Percentiles rank a stretch among this genome's conserved stretches.
phyloP scores from a whole-genome alignment of 1,139 yeast species.

The Suhomyces taliae region DNA sequence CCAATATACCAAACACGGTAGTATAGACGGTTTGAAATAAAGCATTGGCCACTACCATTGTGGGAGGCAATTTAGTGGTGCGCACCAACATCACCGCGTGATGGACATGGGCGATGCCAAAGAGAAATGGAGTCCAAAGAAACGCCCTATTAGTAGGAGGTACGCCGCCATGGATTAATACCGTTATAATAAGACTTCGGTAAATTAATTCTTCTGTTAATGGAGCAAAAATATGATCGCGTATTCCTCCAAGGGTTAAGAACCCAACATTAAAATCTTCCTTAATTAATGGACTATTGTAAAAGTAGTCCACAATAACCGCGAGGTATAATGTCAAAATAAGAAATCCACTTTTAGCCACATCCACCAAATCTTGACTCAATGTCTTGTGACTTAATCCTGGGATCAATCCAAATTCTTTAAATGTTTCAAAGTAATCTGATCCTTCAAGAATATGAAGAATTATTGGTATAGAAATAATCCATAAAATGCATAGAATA shows the following conservation, averaged over 20 bases:
- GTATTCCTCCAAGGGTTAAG: constrained; percentile 47
- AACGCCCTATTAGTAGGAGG: constrained; percentile 28
- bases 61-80: constrained; percentile 22
- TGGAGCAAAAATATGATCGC: constrained; percentile 80
- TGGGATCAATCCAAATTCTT: constrained; percentile 29
- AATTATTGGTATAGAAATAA: constrained; percentile 26
- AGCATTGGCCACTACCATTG: constrained; percentile 41
- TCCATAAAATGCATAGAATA: constrained; percentile 30
- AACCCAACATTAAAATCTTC: constrained; percentile 25
- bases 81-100: constrained; percentile 64
- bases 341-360: constrained; percentile 26
- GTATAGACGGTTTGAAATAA: constrained; percentile 71
- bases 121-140: constrained; percentile 61
- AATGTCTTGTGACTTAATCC: constrained; percentile 23
- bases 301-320: constrained; percentile 49
- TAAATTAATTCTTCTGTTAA: constrained; percentile 84
- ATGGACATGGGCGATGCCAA: constrained; percentile 91
- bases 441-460: constrained; percentile 4
- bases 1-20: constrained; percentile 73
- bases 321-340: constrained; percentile 55
- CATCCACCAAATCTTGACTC: constrained; percentile 26
- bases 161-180: constrained; percentile 30
- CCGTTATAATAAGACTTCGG: constrained; percentile 58
- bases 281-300: constrained; percentile 5
- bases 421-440: constrained; percentile 12